These are phyloP conservation scores for Calcarisporium arbuscula DNA, from an alignment of 2,329 filamentous ascomycete species.

Conservation along the genomic window DNA sequence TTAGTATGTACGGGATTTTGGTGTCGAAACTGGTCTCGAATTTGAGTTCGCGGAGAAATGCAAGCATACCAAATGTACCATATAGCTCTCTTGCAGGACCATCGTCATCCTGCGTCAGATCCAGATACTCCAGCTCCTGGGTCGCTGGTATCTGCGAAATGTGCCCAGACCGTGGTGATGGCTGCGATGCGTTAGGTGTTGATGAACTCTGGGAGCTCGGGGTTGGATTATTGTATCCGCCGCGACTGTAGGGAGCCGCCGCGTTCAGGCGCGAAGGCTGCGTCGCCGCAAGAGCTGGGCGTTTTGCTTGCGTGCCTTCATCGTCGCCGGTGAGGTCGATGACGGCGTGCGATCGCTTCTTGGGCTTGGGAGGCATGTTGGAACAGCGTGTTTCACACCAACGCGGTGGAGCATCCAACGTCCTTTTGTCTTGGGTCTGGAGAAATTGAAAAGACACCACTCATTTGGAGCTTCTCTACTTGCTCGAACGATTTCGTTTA, in stretches of 20 bases:
- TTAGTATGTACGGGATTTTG: not conserved
- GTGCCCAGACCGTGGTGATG: conserved; percentile 2
- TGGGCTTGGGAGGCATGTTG: conserved; percentile 8
- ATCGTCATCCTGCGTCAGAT: conserved; percentile 38
- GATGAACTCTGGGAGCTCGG: conserved; percentile 9
- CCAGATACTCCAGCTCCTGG: conserved; percentile 33
- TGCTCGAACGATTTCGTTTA: too few relatives aligned
- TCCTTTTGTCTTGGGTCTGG: too few relatives aligned
- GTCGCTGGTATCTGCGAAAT: conserved; percentile 5
- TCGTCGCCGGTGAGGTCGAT: conserved; percentile 37
- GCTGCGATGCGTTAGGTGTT: not conserved
- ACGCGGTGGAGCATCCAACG: too few relatives aligned
- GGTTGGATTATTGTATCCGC: too few relatives aligned
- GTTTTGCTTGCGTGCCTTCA: conserved; percentile 18
- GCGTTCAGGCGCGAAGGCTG: conserved; percentile 3
- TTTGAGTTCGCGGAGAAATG: not conserved
- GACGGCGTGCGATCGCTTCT: conserved; percentile 30
- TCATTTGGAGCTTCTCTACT: too few relatives aligned
- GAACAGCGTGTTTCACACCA: not conserved
- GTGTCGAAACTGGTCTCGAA: not conserved
- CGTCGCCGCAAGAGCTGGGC: conserved; percentile 15
- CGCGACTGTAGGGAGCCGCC: too few relatives aligned
- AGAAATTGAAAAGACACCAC: too few relatives aligned
- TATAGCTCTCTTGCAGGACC: conserved; percentile 38
- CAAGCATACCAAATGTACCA: conserved; percentile 36